Conservation (phyloP, 371 early-diverging fungal species). For the Mortierella sp. region DNA sequence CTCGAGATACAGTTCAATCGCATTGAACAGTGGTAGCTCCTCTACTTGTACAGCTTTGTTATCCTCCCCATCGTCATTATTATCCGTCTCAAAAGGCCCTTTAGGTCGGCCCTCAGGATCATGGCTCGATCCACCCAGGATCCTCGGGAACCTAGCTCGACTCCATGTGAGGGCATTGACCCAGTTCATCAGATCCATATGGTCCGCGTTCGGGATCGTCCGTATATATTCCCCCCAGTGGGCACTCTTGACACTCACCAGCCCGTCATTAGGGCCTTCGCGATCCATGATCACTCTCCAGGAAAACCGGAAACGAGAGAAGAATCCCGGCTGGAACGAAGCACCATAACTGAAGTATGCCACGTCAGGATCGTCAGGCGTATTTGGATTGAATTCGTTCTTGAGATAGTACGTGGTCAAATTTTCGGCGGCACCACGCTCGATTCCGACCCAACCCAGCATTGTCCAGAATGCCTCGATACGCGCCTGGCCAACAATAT, state of each 20-base stretch:
- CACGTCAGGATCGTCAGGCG: conserved; percentile 81
- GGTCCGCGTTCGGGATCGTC: conserved; percentile 80
- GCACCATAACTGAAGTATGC: conserved; percentile 88
- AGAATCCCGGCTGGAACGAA: conserved; percentile 58
- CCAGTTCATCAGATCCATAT: conserved; percentile 82
- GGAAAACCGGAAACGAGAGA: conserved; percentile 46
- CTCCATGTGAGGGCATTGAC: conserved; percentile 48
- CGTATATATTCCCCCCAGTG: conserved; percentile 88
- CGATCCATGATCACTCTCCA: conserved; percentile 70
- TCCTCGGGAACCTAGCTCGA: conserved; percentile 51
- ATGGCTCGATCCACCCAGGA: conserved; percentile 49
- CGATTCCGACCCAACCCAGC: conserved; percentile 27
- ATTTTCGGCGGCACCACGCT: conserved; percentile 62
- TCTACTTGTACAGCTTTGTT: conserved; percentile 13
- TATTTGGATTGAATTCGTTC: conserved; percentile 85
- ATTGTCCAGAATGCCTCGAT: conserved; percentile 39
- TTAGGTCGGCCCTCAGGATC: conserved; percentile 48
- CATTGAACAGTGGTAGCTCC: conserved; percentile 46
- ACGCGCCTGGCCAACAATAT: conserved; percentile 29
- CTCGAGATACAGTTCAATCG: conserved; percentile 47
- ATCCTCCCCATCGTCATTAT: conserved; percentile 18
- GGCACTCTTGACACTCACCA: conserved; percentile 85
- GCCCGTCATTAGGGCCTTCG: conserved; percentile 93
- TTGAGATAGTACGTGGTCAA: conserved; percentile 87
- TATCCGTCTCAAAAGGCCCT: conserved; percentile 39